Evolutionary conservation across 2,329 filamentous ascomycete species (phyloP).

Genomic region (Aspergillus pseudoglaucus): DNA sequence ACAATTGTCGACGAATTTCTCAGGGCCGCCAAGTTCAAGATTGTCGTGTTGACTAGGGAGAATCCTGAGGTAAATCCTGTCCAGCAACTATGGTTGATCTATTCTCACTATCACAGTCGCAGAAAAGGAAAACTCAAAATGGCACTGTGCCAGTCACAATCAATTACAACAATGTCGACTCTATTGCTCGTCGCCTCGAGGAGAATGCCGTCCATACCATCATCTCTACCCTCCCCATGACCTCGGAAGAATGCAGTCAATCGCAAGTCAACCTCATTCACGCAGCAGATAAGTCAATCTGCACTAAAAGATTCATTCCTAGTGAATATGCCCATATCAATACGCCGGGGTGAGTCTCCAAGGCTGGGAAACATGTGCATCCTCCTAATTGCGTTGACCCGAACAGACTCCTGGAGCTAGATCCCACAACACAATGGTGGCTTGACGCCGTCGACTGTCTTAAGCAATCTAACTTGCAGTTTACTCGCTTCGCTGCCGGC

Average conservation of each 20-base stretch:
- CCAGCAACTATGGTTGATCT: neutral
- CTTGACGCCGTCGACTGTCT: conserved; percentile 24
- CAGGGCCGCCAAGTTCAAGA: conserved; percentile 27
- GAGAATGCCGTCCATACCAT: conserved; percentile 40
- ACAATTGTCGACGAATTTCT: conserved; percentile 42
- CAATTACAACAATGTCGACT: conserved; percentile 28
- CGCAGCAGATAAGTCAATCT: conserved; percentile 35
- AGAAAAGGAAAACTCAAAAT: neutral
- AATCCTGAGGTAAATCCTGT: conserved; percentile 9
- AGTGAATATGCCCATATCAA: conserved; percentile 38
- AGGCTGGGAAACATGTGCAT: neutral
- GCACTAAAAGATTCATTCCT: conserved; percentile 38
- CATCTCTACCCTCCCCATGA: conserved; percentile 38
- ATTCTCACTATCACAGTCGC: conserved; percentile 1
- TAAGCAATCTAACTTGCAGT: conserved; percentile 29
- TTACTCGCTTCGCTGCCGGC: conserved; percentile 35
- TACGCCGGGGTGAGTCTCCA: conserved; percentile 22
- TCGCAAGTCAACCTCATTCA: conserved; percentile 40
- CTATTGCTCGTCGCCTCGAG: conserved; percentile 22
- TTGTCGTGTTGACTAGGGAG: conserved; percentile 35
- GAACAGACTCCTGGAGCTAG: conserved; percentile 19
- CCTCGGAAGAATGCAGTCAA: conserved; percentile 20
- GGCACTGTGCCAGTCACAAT: conserved; percentile 7
- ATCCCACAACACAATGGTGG: conserved; percentile 26
- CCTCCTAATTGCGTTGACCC: neutral